A percentile compares a stretch with the other conserved stretches of the same genome.
Conservation (phyloP, 2,329 filamentous ascomycete genomes). For the Drechmeria coniospora region DNA sequence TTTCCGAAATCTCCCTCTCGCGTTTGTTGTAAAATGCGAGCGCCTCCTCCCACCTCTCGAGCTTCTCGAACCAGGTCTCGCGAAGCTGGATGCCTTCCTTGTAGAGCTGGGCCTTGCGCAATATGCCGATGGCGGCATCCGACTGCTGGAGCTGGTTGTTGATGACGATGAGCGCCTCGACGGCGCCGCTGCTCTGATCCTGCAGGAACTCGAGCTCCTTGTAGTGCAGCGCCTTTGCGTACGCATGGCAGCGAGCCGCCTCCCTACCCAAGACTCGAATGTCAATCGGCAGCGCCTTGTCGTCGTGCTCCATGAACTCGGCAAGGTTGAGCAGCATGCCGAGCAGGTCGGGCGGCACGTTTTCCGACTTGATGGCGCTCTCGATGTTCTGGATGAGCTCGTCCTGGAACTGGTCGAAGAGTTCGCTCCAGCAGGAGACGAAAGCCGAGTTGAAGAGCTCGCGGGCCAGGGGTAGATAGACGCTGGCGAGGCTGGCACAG, state of each 20-base stretch:
- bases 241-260: constrained; percentile 91
- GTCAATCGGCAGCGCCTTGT: constrained; percentile 95
- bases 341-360: constrained; percentile 89
- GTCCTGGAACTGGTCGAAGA: constrained; percentile 94
- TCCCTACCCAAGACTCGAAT: constrained; percentile 89
- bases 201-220: constrained; percentile 98
- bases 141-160: constrained; percentile 99
- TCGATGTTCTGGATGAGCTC: constrained; percentile 94
- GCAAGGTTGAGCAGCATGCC: constrained; percentile 90
- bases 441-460: constrained; percentile 98
- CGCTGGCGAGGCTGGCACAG: constrained; percentile 78
- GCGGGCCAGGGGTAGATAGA: constrained; percentile 80
- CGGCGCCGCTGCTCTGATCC: constrained; percentile 87
- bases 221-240: constrained; percentile 95
- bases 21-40: constrained; percentile 81
- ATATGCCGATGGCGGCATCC: constrained; percentile 92
- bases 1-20: constrained; percentile 50
- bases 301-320: constrained; percentile 99
- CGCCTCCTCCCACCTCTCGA: constrained; percentile 96
- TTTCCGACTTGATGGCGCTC: constrained; percentile 83
- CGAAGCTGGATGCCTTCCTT: constrained; percentile 85
- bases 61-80: constrained; percentile 97
- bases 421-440: constrained; percentile 94
- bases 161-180: constrained; percentile 95
- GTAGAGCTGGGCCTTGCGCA: constrained; percentile 90